Evolutionary conservation across 768 basidiomycete species (phyloP), one percentile per base, ranked within the genome.

Genomic region (Boletellus sp.): DNA sequence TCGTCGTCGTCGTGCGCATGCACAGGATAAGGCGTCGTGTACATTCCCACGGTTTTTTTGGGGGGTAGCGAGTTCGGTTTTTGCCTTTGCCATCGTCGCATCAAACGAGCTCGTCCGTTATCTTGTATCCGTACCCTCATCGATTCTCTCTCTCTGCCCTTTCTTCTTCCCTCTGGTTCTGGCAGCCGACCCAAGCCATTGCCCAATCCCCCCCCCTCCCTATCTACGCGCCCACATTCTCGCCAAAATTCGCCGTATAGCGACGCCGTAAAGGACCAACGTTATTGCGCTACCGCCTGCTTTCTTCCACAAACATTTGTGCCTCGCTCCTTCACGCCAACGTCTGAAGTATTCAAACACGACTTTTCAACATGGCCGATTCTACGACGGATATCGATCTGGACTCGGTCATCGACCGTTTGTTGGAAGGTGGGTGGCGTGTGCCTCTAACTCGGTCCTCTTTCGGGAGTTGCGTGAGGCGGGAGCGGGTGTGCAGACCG

Each of bases 391-490:
- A 97, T 71, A 95, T 99, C 74, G 95, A 99, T 81, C 83, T 98
- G 55, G 95, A 99, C 79, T 94, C 93, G 71, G 93, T 99, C 78
- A 98, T 99, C 66, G 95, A 97, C 84, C 82, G 94, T 54, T 79
- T 98, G 56, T 78, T 97, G 56, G 95, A 98, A 86, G 95, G 95
- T 95, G 77, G 73, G 87, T 68, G 66, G 68, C 64, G 58, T 59
- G 53, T 50, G 56, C 55, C 43, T 66, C 44, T 66, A 12, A 38
- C 54, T 66, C 60, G 42, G 40, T 49, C 48, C 44, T 62, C 59
- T 53, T 43, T 58, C 41, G 46, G 53, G 52, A 23, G 23, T 37
- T 47, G 49, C 33, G 32, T 28, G 26, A 26, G 48, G n/a, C 46
- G 41, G 52, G 33, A 6, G 43, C 32, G 50, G 34, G 6, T 31